Evolutionary conservation across 805 yeast genomes (phyloP), one percentile per base, ranked within the genome.

Genomic region (Wickerhamiella kurtzmanii): DNA sequence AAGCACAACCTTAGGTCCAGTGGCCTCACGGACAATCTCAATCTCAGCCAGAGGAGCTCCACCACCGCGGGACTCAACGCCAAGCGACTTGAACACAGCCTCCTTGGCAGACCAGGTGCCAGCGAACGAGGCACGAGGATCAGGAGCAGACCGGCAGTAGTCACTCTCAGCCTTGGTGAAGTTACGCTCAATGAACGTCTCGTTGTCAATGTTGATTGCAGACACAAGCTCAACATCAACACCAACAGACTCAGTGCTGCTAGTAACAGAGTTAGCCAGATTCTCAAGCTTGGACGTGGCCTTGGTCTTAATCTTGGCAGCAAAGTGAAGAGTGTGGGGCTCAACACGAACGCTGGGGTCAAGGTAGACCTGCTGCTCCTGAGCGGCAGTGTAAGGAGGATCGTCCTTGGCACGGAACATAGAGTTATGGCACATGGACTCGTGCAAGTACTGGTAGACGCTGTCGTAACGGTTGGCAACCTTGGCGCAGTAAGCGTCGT

Each of bases 51-150:
- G 74, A 32, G 94, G 73, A 36, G 98, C 97, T 51, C 97, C 98
- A 15, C 89, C 96, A 50, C 99, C 99, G 62, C 79, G 76, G 42
- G 94, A 79, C 60, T 76, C 75, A 52, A 85, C 94, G 51, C 92
- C 88, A 61, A 92, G 72, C 17, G 95, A 84, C 72, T 92, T 92
- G 80, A 92, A 92, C 35, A 88, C 96, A 39, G 99, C 98, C 71
- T 92, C 99, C 70, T 92, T 92, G 41, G 98, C 98, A 25, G 96
- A 85, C 99, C 99, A 92, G 40, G 94, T 82, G 43, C 99, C 99
- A 22, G 98, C 87, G 67, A 75, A 92, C 2, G 96, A 85, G 13
- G 97, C 85, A 60, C 78, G 82, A 44, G 92, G 84, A 54, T 74
- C 73, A 39, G 96, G 72, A 28, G 96, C 78, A 32, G 70, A 61